A percentile compares a stretch with the other conserved stretches of the same genome.
phyloP scores from a whole-genome alignment of 805 yeast species.

The Lachancea kluyveri region DNA sequence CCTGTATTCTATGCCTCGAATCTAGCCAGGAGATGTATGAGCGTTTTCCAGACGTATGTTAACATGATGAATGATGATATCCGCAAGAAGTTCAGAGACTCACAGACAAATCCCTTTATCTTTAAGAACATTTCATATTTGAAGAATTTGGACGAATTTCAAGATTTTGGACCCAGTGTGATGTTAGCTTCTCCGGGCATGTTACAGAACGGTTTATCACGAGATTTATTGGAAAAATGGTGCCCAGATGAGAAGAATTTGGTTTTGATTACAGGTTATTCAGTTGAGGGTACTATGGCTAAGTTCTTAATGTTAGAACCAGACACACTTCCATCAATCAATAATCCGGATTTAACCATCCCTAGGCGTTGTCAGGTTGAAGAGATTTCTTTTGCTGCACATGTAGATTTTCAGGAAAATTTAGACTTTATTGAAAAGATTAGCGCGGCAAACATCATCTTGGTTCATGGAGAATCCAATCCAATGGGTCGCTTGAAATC shows the following conservation, averaged over 20 bases:
- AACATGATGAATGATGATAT: slow-evolving; percentile 96
- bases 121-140: slow-evolving; percentile 80
- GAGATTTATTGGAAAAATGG: slow-evolving; percentile 92
- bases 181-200: slow-evolving; percentile 97
- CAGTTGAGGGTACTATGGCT: slow-evolving; percentile 98
- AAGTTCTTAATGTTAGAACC: slow-evolving; percentile 86
- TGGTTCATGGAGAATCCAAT: slow-evolving; percentile 95
- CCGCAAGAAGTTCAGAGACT: slow-evolving; percentile 65
- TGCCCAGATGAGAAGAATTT: slow-evolving; percentile 93
- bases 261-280: slow-evolving; percentile 88
- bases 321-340: slow-evolving; percentile 73
- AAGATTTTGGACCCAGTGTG: slow-evolving; percentile 93
- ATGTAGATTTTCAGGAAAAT: slow-evolving; percentile 93
- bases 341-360: slow-evolving; percentile 74
- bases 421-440: slow-evolving; percentile 84
- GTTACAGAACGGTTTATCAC: slow-evolving; percentile 92
- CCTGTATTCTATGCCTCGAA: slow-evolving; percentile 89
- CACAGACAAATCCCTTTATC: slow-evolving; percentile 82
- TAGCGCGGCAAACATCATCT: slow-evolving; percentile 75
- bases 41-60: slow-evolving; percentile 93
- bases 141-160: slow-evolving; percentile 73
- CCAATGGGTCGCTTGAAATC: slow-evolving; percentile 98
- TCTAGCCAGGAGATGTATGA: slow-evolving; percentile 92
- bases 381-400: slow-evolving; percentile 98
- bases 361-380: slow-evolving; percentile 86